Base-by-base conservation (phyloP, 768 basidiomycete species). In the Tremella mesenterica region DNA sequence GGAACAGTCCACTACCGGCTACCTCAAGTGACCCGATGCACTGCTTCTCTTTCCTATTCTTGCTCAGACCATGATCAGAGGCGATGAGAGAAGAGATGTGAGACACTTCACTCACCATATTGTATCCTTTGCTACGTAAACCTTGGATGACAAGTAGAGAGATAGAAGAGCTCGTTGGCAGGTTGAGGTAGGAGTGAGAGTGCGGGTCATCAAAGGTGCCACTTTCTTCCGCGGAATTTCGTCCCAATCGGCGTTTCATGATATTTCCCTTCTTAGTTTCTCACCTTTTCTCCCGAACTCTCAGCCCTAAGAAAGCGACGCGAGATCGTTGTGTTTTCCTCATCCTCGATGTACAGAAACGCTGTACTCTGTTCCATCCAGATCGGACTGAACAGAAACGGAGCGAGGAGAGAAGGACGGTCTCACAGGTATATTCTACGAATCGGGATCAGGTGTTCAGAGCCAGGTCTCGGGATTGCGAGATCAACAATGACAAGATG, bases 391-490 rank as follows among this genome's bases (percentile, higher is more conserved):
- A 52, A 30, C 34, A 20, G 28, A 69, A 69, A 69, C 67, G 67
- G 67, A 69, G 67, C 67, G 67, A 48, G 61, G 64, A 49, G 14
- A 69, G 62, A 69, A 18, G 12, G n/a, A 54, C 3, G 6, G n/a
- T 25, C 12, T 10, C 8, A 29, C 25, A 14, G 25, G 12, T n/a
- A 12, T 36, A n/a, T 12, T 36, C 34, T 36, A n/a, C 34, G 34
- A 12, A 12, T 12, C n/a, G 34, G 34, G 34, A 36, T n/a, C n/a
- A 12, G n/a, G n/a, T n/a, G n/a, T n/a, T n/a, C n/a, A n/a, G n/a
- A n/a, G n/a, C n/a, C n/a, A n/a, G n/a, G n/a, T n/a, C n/a, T n/a
- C n/a, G n/a, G n/a, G n/a, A n/a, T n/a, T n/a, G n/a, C n/a, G n/a
- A n/a, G n/a, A n/a, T n/a, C n/a, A n/a, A n/a, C n/a, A n/a, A n/a